A percentile compares a stretch with the other conserved stretches of the same genome.
phyloP scores from a whole-genome alignment of 2,329 filamentous ascomycete species.

The Plectosphaerella cucumerina region DNA sequence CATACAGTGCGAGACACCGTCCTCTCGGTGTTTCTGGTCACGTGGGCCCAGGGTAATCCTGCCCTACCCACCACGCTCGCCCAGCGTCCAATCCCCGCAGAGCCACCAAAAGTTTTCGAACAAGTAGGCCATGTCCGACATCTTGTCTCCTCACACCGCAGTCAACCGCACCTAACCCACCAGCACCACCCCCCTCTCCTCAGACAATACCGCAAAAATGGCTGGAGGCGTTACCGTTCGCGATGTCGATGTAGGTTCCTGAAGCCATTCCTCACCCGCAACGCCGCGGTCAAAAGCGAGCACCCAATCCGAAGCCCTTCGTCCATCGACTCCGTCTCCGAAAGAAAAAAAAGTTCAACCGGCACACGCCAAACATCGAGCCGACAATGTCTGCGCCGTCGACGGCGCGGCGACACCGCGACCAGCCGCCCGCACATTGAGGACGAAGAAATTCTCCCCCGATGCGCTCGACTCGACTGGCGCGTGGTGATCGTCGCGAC shows the following conservation, averaged over 20 bases:
- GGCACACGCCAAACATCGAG: constrained; percentile 1
- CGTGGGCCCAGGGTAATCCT: constrained; percentile 1
- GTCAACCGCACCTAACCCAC: constrained; percentile 22
- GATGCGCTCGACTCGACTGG: not conserved
- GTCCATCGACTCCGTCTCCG: not conserved
- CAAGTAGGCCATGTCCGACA: constrained; percentile 3
- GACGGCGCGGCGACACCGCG: not conserved
- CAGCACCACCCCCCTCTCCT: constrained; percentile 16
- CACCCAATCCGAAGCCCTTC: constrained; percentile 11
- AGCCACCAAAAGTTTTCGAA: constrained; percentile 20
- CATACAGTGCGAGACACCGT: not conserved
- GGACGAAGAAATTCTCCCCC: not conserved
- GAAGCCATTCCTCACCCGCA: not conserved
- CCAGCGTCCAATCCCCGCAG: not conserved
- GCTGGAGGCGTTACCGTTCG: constrained; percentile 74
- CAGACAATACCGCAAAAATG: constrained; percentile 64
- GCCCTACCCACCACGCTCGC: constrained; percentile 7
- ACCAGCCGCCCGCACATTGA: not conserved
- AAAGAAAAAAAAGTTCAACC: not conserved
- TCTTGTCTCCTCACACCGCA: constrained; percentile 10
- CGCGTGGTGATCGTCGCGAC: not conserved
- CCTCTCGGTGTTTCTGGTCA: too few relatives aligned
- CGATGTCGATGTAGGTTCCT: constrained; percentile 73
- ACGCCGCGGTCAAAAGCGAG: constrained; percentile 8
- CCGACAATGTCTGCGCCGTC: not conserved